phyloP scores from a whole-genome alignment of 768 basidiomycete species.

The Termitomyces sp. region DNA sequence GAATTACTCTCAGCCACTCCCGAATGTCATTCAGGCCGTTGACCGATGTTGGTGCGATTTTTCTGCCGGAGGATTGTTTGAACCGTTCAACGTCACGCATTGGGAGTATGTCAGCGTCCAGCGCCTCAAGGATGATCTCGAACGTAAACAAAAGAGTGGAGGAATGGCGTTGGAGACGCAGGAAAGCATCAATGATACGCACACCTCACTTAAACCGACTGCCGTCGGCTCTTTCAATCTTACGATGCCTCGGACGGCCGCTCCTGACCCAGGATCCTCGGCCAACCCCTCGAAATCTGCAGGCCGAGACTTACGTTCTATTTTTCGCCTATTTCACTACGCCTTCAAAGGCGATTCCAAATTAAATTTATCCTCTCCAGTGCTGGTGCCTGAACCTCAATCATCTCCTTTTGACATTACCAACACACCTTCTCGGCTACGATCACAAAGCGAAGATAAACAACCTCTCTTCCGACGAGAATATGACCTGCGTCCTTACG shows the following conservation, averaged over 20 bases:
- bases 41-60: slow-evolving; percentile 90
- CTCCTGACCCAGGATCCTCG: slow-evolving; percentile 5
- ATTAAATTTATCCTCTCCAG: neutral
- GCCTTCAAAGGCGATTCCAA: slow-evolving; percentile 3
- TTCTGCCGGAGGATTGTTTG: slow-evolving; percentile 56
- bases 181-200: slow-evolving; percentile 3
- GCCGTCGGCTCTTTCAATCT: slow-evolving; percentile 4
- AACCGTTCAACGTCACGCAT: slow-evolving; percentile 67
- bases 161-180: slow-evolving; percentile 13
- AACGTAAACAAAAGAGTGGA: slow-evolving; percentile 24
- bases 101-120: slow-evolving; percentile 71
- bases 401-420: slow-evolving; percentile 7
- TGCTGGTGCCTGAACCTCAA: slow-evolving; percentile 4
- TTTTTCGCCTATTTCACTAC: slow-evolving; percentile 13
- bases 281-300: slow-evolving; percentile 1
- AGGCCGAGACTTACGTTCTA: slow-evolving; percentile 11
- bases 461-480: slow-evolving; percentile 37
- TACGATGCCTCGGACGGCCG: slow-evolving; percentile 14
- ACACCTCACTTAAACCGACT: slow-evolving; percentile 1
- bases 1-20: slow-evolving; percentile 37
- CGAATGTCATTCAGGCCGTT: slow-evolving; percentile 54
- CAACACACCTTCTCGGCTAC: slow-evolving; percentile 7
- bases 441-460: slow-evolving; percentile 10
- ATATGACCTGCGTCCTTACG: slow-evolving; percentile 69
- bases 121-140: slow-evolving; percentile 34